Conservation (phyloP, 2,329 filamentous ascomycete species). For the Furcasterigmium furcatum region DNA sequence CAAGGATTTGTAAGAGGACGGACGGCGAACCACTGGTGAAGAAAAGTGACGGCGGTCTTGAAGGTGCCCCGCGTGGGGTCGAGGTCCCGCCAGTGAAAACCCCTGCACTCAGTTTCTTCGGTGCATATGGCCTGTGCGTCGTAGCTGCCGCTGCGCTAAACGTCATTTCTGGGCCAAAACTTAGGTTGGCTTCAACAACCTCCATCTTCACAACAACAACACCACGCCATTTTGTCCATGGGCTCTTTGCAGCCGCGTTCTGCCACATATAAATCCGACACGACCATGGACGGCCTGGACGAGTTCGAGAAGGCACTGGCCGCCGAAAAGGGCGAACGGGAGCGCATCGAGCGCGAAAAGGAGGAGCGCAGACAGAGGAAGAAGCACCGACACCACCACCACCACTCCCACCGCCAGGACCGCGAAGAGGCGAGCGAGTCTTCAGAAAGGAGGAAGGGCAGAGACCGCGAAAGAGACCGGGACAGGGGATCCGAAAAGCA, state of each 20-base stretch:
- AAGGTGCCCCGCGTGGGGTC: slow-evolving; percentile 1
- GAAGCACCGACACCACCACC: slow-evolving; percentile 42
- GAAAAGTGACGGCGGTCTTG: slow-evolving; percentile 6
- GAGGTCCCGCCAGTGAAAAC: too few species aligned
- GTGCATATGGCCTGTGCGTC: too few species aligned
- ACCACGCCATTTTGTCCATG: background rate
- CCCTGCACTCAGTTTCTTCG: too few species aligned
- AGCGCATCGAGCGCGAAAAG: slow-evolving; percentile 41
- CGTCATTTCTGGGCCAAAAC: too few species aligned
- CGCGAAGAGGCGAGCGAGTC: slow-evolving; percentile 20
- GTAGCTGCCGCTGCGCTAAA: too few species aligned
- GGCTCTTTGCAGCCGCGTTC: too few species aligned
- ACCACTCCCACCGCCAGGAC: slow-evolving; percentile 36
- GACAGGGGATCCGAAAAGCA: slow-evolving; percentile 13
- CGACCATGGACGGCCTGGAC: slow-evolving; percentile 49
- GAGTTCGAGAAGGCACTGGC: slow-evolving; percentile 79
- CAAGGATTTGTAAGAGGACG: slow-evolving; percentile 1
- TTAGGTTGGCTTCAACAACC: too few species aligned
- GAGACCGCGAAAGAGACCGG: slow-evolving; percentile 18
- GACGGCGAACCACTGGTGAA: slow-evolving; percentile 5
- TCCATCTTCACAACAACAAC: too few species aligned
- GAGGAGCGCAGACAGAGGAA: slow-evolving; percentile 39
- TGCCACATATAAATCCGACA: background rate
- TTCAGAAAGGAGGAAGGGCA: slow-evolving; percentile 20
- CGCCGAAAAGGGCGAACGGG: slow-evolving; percentile 55